Base-by-base conservation (phyloP, 1,139 yeast species). In the Groenewaldozyma auringiensis region DNA sequence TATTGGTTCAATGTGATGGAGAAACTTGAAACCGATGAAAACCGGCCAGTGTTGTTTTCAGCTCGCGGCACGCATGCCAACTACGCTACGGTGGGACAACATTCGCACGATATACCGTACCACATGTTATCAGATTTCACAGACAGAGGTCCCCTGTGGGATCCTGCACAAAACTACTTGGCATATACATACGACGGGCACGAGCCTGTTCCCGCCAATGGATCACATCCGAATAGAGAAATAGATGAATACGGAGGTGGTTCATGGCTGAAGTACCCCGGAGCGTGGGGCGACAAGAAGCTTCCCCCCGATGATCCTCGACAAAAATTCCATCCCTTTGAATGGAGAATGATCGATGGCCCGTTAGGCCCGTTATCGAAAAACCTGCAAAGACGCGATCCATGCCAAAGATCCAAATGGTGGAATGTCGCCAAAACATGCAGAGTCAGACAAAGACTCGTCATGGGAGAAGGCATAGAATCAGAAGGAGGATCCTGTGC, bases 21-120 rank as follows among this genome's bases (percentile, higher is more conserved):
- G 59, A 84, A 83, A 59, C 74, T 75, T 47, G 78, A 76, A 45
- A 45, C 57, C 17, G 64, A 70, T 47, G 55, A 60, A 6, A 60
- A 61, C 35, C 69, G 83, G 45, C 96, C 97, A 0, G 74, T 88
- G 14, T 75, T 92, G 1, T 92, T 84, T 63, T 79, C 94, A 35
- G 96, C 96, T 0, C 70, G 96, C 52, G 98, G 98, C 0, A 92
- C 98, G 0, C 98, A 92, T 66, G 97, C 97, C 14, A 89, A 89
- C 63, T 92, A 92, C 61, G 95, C 94, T 0, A 78, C 94, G n/a
- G 92, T 84, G 0, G 98, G 98, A 0, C 95, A 89, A 60, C 95
- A 89, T 62, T 82, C 96, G 1, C 97, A 89, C 63, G 97, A 92
- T 63, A 74, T 88, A 45, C 98, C 98, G 0, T 87, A 85, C 64